Conservation (phyloP, 2,329 filamentous ascomycete genomes). For the Aschersonia sp. region DNA sequence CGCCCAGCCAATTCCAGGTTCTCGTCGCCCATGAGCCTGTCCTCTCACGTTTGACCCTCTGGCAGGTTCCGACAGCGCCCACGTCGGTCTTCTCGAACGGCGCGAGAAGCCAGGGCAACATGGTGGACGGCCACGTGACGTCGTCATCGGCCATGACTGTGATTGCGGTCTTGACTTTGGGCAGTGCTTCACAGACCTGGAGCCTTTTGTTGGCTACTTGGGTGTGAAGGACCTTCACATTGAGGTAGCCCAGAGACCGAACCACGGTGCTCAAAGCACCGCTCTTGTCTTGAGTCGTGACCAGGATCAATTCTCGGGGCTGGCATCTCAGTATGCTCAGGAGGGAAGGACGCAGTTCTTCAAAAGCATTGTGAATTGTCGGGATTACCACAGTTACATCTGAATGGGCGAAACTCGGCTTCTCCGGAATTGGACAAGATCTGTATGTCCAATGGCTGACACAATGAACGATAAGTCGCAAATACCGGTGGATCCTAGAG, state of each 20-base stretch:
- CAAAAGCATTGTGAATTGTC: constrained; percentile 75
- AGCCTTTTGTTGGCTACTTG: constrained; percentile 87
- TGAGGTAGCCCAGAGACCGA: constrained; percentile 40
- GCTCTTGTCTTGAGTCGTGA: constrained; percentile 73
- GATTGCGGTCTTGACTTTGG: constrained; percentile 67
- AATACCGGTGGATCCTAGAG: constrained; percentile 69
- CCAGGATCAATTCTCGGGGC: constrained; percentile 62
- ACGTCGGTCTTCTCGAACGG: constrained; percentile 76
- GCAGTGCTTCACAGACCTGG: constrained; percentile 83
- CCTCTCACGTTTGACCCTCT: constrained; percentile 62
- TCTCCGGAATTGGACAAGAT: constrained; percentile 67
- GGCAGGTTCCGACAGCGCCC: constrained; percentile 85
- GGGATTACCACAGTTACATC: constrained; percentile 93
- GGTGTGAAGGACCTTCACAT: constrained; percentile 61
- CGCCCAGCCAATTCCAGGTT: constrained; percentile 79
- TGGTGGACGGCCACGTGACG: constrained; percentile 76
- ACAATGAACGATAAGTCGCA: constrained; percentile 73
- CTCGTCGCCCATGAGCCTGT: constrained; percentile 42
- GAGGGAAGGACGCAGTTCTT: constrained; percentile 70
- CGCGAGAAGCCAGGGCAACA: constrained; percentile 82
- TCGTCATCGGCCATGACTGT: constrained; percentile 94
- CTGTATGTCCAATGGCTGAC: constrained; percentile 77
- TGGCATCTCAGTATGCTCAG: constrained; percentile 59
- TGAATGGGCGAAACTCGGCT: constrained; percentile 62
- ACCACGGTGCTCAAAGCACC: constrained; percentile 53